Evolutionary conservation across 1,284 basidiomycete species (phyloP).

Genomic region (Volvariella volvacea): DNA sequence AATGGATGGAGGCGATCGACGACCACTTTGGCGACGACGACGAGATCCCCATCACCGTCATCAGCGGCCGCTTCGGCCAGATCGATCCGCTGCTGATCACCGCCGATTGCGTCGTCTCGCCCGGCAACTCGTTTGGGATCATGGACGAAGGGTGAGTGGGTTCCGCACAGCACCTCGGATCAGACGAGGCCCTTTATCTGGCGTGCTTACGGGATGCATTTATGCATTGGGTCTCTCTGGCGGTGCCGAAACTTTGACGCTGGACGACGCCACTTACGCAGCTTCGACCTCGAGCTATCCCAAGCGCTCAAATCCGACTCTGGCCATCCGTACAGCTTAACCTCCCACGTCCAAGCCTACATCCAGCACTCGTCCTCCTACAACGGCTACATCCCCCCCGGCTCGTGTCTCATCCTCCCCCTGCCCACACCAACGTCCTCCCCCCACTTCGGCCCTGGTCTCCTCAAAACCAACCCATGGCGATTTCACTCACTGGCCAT

Average conservation of each 20-base stretch:
- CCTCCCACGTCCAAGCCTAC: conserved; percentile 12
- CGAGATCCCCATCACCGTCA: too few relatives aligned
- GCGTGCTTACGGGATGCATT: too few relatives aligned
- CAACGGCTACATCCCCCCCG: conserved; percentile 18
- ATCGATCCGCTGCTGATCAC: too few relatives aligned
- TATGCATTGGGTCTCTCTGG: too few relatives aligned
- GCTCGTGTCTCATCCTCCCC: conserved; percentile 16
- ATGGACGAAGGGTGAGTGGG: conserved; percentile 16
- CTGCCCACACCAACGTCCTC: conserved; percentile 10
- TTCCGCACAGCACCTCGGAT: neutral
- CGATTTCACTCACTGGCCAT: too few relatives aligned
- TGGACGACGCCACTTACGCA: conserved; percentile 8
- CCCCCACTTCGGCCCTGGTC: neutral
- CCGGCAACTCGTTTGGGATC: conserved; percentile 18
- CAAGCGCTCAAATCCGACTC: neutral
- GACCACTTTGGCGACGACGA: too few relatives aligned
- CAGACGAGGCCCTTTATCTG: neutral
- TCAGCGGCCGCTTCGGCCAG: too few relatives aligned
- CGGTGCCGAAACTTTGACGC: neutral
- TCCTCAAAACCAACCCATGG: too few relatives aligned
- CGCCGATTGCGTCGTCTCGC: conserved; percentile 18
- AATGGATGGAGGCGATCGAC: too few relatives aligned
- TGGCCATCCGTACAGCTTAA: conserved; percentile 4
- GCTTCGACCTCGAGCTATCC: neutral
- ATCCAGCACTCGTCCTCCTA: conserved; percentile 11